Evolutionary conservation across 176 grass and related monocot genomes (phyloP).

Genomic region (Phragmites australis): DNA sequence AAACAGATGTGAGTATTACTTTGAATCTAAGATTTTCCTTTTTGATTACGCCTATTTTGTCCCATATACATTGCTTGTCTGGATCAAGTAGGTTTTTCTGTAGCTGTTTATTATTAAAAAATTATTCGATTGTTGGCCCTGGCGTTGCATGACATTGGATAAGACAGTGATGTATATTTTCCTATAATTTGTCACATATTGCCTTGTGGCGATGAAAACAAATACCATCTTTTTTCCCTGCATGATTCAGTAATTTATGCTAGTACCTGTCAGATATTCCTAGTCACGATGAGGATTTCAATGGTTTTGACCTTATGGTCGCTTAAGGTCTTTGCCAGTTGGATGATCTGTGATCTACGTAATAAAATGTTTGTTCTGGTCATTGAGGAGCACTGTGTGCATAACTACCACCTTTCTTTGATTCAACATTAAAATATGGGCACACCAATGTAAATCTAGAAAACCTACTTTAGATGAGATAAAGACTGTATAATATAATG

Average conservation of each 20-base stretch:
- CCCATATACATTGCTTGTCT: conserved; percentile 27
- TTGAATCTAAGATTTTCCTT: conserved; percentile 23
- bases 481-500: not conserved
- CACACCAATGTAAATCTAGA: not conserved
- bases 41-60: conserved; percentile 20
- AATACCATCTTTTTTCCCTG: not conserved
- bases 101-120: conserved; percentile 17
- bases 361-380: not conserved
- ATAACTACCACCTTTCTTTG: not conserved
- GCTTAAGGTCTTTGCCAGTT: not conserved
- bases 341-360: not conserved
- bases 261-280: conserved; percentile 3
- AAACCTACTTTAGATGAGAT: conserved; percentile 7
- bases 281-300: not conserved
- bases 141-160: not conserved
- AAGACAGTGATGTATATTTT: not conserved
- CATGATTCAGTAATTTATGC: conserved; percentile 10
- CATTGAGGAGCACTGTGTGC: not conserved
- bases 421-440: conserved; percentile 3
- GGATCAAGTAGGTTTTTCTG: conserved; percentile 5
- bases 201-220: conserved; percentile 5
- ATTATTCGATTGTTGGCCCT: not conserved
- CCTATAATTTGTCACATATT: not conserved
- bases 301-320: not conserved
- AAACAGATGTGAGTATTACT: conserved; percentile 89